Base-by-base conservation (phyloP, 176 grass and related monocot genomes). In the Cenchrus purpureus region DNA sequence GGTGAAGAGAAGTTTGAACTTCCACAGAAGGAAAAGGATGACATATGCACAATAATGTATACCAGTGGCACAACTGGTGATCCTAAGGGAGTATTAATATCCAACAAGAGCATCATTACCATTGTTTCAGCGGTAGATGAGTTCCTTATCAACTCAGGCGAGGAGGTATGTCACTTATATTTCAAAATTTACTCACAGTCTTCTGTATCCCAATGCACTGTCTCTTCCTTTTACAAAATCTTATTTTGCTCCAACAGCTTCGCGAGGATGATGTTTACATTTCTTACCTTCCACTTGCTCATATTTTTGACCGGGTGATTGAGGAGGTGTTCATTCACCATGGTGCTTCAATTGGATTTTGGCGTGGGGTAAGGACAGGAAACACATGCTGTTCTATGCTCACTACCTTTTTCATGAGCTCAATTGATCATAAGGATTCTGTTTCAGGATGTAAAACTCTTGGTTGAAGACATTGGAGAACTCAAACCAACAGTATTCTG, bases 31-130 rank as follows among this genome's bases (percentile, higher is more conserved):
- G 77, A 87, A 65, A 98, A 93, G 78, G 74, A 88, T 43, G 91
- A 98, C 57, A 95, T 92, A 73, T 98, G 93, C 69, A 98, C 95
- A 29, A 98, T 98, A 80, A 98, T 98, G 95, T 98, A 98, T 78
- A 98, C 95, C 2, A 98, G 95, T 93, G 95, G 95, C 64, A 98
- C 95, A 69, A 98, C 95, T 40, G 95, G 95, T 90, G 92, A 98
- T 73, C 95, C 95, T 10, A 98, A 95, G 80, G 93, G 95, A 49
- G 95, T 98, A 78, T 15, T 98, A 77, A 95, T 98, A 71, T 91
- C 95, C 37, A 98, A 98, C 76, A 87, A 83, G 67, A 98, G 93
- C 80, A 95, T 98, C 72, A 76, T 98, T n/a, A 88, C 92, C 68
- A 88, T 95, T 79, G 85, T 95, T 90, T 72, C 82, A 68, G 92